Base-by-base conservation (phyloP, 1,284 basidiomycete genomes). In the Ustilago cynodontis region DNA sequence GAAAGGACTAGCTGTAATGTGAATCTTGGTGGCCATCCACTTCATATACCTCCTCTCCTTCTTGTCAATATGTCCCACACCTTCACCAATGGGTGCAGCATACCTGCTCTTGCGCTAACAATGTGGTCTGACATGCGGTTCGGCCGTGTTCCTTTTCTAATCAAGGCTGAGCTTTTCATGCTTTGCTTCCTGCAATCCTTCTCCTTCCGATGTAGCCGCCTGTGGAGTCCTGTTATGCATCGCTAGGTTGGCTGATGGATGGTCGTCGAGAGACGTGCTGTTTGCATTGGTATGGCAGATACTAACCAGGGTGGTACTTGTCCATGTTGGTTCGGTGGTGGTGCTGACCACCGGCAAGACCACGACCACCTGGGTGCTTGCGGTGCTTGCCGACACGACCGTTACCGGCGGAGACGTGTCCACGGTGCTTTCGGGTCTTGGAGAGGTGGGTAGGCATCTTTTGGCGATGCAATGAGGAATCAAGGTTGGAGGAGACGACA, bases 351-450 rank as follows among this genome's bases (percentile, higher is more conserved):
- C 96, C 97, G 89, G 96, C 96, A 41, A 98, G 93, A 98, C 96
- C 96, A 89, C 96, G 94, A 94, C 96, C 96, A 90, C 96, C 96
- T 73, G 97, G 97, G 87, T 97, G 95, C 89, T 99, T 98, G 88
- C 96, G 93, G 92, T 99, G 96, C 91, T 99, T 98, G 85, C 96
- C 97, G 87, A 99, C 93, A 93, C 96, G 95, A 89, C 96, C 96
- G 89, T 98, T 92, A 82, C 84, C 84, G 75, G 95, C 95, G 82
- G 95, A 98, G 86, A 99, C 96, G 90, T 99, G 80, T 59, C 81
- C 82, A 75, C 82, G 81, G 90, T 96, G 95, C 90, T 98, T 98
- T 89, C 96, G 93, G 88, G 94, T 98, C 89, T 97, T 97, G 86
- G 92, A 91, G 89, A 95, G 90, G 87, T 90, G 94, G 87, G 95